These are phyloP conservation scores for Cladosporium phlei DNA, from an alignment of 2,329 filamentous ascomycete species.

Conservation along the genomic window DNA sequence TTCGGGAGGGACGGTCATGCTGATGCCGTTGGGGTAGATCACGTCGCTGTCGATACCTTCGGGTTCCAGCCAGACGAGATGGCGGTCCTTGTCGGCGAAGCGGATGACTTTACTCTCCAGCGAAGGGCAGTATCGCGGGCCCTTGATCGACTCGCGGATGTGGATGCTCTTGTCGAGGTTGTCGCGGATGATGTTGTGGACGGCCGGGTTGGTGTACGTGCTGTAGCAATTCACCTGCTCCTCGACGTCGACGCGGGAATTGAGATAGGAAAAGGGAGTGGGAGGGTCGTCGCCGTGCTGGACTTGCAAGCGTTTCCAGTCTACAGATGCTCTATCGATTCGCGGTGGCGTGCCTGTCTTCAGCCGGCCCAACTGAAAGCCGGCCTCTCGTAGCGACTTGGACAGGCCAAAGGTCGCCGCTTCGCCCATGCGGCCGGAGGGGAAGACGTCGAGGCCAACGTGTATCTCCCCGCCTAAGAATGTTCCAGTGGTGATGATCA, in stretches of 20 bases:
- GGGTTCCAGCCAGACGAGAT: slow-evolving; percentile 95
- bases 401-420: slow-evolving; percentile 88
- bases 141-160: slow-evolving; percentile 90
- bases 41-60: slow-evolving; percentile 88
- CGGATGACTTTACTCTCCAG: slow-evolving; percentile 90
- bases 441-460: slow-evolving; percentile 75
- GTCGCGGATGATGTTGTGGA: slow-evolving; percentile 76
- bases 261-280: slow-evolving; percentile 85
- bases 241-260: slow-evolving; percentile 69
- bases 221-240: slow-evolving; percentile 81
- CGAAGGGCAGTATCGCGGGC: slow-evolving; percentile 91
- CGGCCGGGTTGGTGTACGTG: slow-evolving; percentile 77
- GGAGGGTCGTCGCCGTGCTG: slow-evolving; percentile 83
- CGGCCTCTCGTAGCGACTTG: slow-evolving; percentile 81
- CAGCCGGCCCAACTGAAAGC: slow-evolving; percentile 80
- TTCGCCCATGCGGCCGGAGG: slow-evolving; percentile 89
- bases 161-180: slow-evolving; percentile 97
- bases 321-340: slow-evolving; percentile 74
- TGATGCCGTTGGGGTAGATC: slow-evolving; percentile 93
- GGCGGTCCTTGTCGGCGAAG: slow-evolving; percentile 72
- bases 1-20: slow-evolving; percentile 89
- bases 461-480: slow-evolving; percentile 96
- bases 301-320: slow-evolving; percentile 65
- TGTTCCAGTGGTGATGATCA: slow-evolving; percentile 93
- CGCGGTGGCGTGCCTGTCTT: slow-evolving; percentile 96